These are phyloP conservation scores for Vaccinium corymbosum DNA, from an alignment of 148 eudicot genomes.

Conservation along the genomic window DNA sequence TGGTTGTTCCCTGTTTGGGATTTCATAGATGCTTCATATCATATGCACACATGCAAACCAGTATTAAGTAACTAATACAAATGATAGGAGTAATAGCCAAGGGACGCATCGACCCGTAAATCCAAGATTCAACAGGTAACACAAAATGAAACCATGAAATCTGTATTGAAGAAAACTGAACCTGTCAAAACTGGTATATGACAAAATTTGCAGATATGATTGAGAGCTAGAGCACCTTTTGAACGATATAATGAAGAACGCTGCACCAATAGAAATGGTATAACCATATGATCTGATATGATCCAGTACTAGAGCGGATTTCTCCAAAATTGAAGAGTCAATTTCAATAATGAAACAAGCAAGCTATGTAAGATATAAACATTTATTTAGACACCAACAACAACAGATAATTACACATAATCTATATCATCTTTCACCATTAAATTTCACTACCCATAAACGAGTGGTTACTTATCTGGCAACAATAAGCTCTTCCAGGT, in stretches of 20 bases:
- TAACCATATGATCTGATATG: not conserved
- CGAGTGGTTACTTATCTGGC: not conserved
- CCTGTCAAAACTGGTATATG: not conserved
- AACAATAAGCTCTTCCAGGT: conserved; percentile 53
- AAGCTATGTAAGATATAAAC: conserved; percentile 7
- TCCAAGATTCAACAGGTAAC: not conserved
- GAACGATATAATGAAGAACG: not conserved
- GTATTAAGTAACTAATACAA: not conserved
- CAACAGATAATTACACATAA: conserved; percentile 11
- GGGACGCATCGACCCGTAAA: not conserved
- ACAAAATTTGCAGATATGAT: not conserved
- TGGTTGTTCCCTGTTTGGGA: not conserved
- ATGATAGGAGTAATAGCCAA: not conserved
- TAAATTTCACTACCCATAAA: not conserved
- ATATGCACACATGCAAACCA: not conserved
- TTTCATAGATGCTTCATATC: not conserved
- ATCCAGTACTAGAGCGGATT: not conserved
- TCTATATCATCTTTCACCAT: not conserved
- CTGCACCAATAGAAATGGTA: not conserved
- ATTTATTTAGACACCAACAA: conserved; percentile 4
- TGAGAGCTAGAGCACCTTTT: not conserved
- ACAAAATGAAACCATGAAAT: conserved; percentile 22
- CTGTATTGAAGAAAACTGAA: not conserved
- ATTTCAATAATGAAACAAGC: not conserved
- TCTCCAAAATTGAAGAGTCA: not conserved